phyloP scores from a whole-genome alignment of 2,329 filamentous ascomycete genomes.

The Ascochyta lentis region DNA sequence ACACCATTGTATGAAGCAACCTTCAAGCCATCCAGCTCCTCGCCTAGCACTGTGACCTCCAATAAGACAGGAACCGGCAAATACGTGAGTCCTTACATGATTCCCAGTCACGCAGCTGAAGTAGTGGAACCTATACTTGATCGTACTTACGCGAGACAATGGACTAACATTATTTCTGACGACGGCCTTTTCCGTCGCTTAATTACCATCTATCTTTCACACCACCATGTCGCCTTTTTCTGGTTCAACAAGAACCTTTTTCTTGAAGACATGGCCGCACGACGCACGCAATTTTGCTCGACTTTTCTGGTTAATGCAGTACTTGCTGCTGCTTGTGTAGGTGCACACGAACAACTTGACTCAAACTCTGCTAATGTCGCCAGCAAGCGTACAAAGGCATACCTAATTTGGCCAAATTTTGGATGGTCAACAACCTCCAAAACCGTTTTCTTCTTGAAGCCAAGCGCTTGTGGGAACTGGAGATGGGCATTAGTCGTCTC shows the following conservation, averaged over 20 bases:
- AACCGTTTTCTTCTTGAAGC: slow-evolving; percentile 31
- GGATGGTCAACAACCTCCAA: slow-evolving; percentile 23
- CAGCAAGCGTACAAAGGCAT: slow-evolving; percentile 18
- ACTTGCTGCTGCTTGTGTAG: slow-evolving; percentile 29
- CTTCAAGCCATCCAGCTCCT: slow-evolving; percentile 9
- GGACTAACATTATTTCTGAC: slow-evolving; percentile 27
- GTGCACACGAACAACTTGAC: neutral
- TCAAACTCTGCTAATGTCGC: neutral
- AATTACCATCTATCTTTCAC: slow-evolving; percentile 20
- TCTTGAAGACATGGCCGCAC: slow-evolving; percentile 26
- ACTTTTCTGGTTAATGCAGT: slow-evolving; percentile 29
- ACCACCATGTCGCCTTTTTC: slow-evolving; percentile 18
- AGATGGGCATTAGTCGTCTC: slow-evolving; percentile 16
- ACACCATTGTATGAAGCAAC: slow-evolving; percentile 17
- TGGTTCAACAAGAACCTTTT: slow-evolving; percentile 29
- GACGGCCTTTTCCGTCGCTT: slow-evolving; percentile 23
- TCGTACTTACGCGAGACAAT: slow-evolving; percentile 17
- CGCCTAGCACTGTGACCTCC: neutral
- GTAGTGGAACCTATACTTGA: slow-evolving; percentile 24
- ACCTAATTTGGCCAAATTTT: slow-evolving; percentile 13
- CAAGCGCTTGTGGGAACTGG: slow-evolving; percentile 30
- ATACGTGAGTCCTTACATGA: slow-evolving; percentile 20
- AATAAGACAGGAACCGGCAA: neutral
- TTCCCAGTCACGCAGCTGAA: slow-evolving; percentile 24
- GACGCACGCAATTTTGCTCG: slow-evolving; percentile 21